Percentiles rank a stretch among this genome's conserved stretches.
Evolutionary conservation across 2,329 filamentous ascomycete genomes (phyloP).

Genomic region (Microsporum audouinii): DNA sequence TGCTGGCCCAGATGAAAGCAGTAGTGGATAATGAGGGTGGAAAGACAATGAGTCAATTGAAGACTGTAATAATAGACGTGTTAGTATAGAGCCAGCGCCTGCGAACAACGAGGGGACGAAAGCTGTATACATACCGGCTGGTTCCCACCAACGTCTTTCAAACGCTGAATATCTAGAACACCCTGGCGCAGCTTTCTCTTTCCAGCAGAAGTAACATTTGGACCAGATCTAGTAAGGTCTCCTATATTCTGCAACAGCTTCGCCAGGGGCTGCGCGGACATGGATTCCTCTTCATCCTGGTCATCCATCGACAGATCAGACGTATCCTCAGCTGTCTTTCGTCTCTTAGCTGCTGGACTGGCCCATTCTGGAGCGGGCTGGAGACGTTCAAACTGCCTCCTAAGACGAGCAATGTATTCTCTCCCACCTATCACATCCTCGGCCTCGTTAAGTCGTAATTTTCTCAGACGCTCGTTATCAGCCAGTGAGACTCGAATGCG

Average conservation of each 20-base stretch:
- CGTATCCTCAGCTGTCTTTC: slow-evolving; percentile 21
- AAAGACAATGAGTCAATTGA: slow-evolving; percentile 75
- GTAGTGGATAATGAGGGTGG: slow-evolving; percentile 76
- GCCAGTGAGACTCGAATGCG: slow-evolving; percentile 72
- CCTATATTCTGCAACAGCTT: slow-evolving; percentile 65
- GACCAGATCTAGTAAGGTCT: slow-evolving; percentile 47
- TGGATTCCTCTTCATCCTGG: slow-evolving; percentile 46
- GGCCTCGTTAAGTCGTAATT: slow-evolving; percentile 65
- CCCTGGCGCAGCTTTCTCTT: slow-evolving; percentile 70
- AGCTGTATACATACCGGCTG: slow-evolving; percentile 46
- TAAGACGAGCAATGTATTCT: slow-evolving; percentile 71
- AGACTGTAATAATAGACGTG: slow-evolving; percentile 33
- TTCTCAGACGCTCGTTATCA: slow-evolving; percentile 61
- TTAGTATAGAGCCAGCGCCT: background rate
- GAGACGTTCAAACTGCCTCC: slow-evolving; percentile 59
- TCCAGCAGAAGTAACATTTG: slow-evolving; percentile 41
- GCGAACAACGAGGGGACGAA: too few relatives aligned
- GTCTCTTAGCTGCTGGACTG: slow-evolving; percentile 36
- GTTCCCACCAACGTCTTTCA: slow-evolving; percentile 69
- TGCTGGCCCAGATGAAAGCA: slow-evolving; percentile 78
- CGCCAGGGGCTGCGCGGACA: slow-evolving; percentile 67
- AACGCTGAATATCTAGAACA: slow-evolving; percentile 77
- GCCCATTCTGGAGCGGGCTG: slow-evolving; percentile 54
- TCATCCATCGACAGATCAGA: slow-evolving; percentile 43
- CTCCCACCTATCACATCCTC: slow-evolving; percentile 80